Conservation (phyloP, 352 stramenopile genomes). For the Phytophthora multivora region DNA sequence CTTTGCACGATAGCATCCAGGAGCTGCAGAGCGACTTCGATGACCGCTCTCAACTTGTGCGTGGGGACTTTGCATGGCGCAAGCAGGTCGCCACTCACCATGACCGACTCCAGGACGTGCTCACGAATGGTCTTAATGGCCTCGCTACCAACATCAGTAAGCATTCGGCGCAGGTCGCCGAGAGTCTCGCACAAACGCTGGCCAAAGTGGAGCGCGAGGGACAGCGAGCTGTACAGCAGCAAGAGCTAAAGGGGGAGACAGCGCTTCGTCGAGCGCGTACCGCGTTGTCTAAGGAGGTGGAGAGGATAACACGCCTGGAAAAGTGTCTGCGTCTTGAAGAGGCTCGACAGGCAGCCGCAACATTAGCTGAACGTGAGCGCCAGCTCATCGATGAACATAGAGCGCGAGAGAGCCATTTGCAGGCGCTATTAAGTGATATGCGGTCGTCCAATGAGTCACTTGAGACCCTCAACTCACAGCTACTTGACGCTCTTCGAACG, state of each 20-base stretch:
- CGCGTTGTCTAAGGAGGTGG: slow-evolving; percentile 67
- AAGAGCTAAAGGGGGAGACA: slow-evolving; percentile 54
- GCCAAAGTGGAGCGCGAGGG: slow-evolving; percentile 35
- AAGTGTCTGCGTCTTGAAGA: slow-evolving; percentile 70
- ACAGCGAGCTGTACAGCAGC: slow-evolving; percentile 43
- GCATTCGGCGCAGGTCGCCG: slow-evolving; percentile 38
- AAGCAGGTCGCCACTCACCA: slow-evolving; percentile 57
- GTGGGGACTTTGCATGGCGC: slow-evolving; percentile 65
- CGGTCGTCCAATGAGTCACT: slow-evolving; percentile 52
- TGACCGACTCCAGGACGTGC: slow-evolving; percentile 48
- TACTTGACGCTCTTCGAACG: slow-evolving; percentile 53
- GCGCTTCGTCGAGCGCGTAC: slow-evolving; percentile 54
- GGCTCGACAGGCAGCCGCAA: slow-evolving; percentile 49
- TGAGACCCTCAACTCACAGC: slow-evolving; percentile 55
- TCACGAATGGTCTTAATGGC: slow-evolving; percentile 28
- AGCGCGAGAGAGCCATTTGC: slow-evolving; percentile 46
- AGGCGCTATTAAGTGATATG: slow-evolving; percentile 55
- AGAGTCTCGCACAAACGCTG: slow-evolving; percentile 47
- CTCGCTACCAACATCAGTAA: slow-evolving; percentile 31
- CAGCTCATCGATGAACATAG: slow-evolving; percentile 49
- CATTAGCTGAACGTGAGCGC: slow-evolving; percentile 49
- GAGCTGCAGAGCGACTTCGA: slow-evolving; percentile 58
- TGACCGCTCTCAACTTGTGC: slow-evolving; percentile 58
- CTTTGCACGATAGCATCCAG: slow-evolving; percentile 39
- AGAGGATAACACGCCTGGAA: slow-evolving; percentile 61